Percentiles rank a stretch among this genome's conserved stretches.
phyloP scores from a whole-genome alignment of 352 stramenopile genomes.

The Blastocystis sp. region DNA sequence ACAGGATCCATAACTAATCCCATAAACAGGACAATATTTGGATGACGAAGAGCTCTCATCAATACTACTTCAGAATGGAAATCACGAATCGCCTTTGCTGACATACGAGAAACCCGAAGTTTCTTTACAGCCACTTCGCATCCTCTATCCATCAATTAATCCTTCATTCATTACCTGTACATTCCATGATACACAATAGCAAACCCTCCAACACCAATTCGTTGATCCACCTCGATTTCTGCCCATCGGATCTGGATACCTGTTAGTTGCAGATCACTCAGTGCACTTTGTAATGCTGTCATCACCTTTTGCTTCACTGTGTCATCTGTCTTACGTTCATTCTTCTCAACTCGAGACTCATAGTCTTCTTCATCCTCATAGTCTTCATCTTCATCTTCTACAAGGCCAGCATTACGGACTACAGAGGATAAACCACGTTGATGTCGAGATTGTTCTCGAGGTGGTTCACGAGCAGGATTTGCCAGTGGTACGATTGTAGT shows the following conservation, averaged over 20 bases:
- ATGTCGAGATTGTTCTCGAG: not conserved
- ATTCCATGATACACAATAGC: conserved; percentile 57
- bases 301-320: conserved; percentile 32
- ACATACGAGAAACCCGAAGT: conserved; percentile 54
- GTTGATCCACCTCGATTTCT: conserved; percentile 39
- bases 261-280: conserved; percentile 55
- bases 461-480: conserved; percentile 15
- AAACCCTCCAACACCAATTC: conserved; percentile 49
- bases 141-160: not conserved
- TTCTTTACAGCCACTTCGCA: conserved; percentile 62
- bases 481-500: conserved; percentile 39
- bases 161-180: conserved; percentile 20
- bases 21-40: conserved; percentile 75
- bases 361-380: conserved; percentile 52
- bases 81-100: conserved; percentile 63
- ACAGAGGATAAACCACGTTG: conserved; percentile 38
- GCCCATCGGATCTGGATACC: conserved; percentile 48
- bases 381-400: conserved; percentile 51
- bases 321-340: conserved; percentile 24
- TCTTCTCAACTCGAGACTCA: conserved; percentile 3
- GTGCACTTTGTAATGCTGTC: conserved; percentile 27
- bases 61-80: conserved; percentile 68
- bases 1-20: conserved; percentile 80
- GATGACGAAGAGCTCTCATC: conserved; percentile 65
- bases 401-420: conserved; percentile 22